Conservation (phyloP, 2,329 filamentous ascomycete genomes). For the Parafenestella ontariensis region DNA sequence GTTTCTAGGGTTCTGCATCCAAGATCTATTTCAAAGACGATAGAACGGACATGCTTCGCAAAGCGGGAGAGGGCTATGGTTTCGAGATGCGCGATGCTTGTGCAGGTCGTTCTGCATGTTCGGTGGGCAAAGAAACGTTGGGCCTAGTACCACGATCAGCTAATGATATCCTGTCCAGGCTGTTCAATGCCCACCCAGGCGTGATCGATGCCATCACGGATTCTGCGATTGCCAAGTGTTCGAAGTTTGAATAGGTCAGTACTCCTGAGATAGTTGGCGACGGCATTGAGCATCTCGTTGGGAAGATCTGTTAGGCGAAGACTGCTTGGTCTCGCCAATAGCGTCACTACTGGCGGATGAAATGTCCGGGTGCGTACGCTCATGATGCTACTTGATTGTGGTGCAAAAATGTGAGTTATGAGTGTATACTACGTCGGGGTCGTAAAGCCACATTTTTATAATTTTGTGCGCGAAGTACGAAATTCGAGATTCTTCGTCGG, state of each 20-base stretch:
- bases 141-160: conserved; percentile 1
- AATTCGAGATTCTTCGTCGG: background rate
- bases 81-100: background rate
- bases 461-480: background rate
- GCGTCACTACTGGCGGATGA: background rate
- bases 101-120: background rate
- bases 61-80: conserved; percentile 4
- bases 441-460: background rate
- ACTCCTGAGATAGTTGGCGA: conserved; percentile 1
- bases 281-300: conserved; percentile 5
- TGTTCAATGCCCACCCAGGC: conserved; percentile 1
- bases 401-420: too few relatives aligned
- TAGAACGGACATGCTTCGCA: background rate
- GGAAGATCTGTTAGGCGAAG: conserved; percentile 1
- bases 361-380: too few relatives aligned
- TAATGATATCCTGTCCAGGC: background rate
- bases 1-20: background rate
- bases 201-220: conserved; percentile 4
- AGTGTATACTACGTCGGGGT: too few relatives aligned
- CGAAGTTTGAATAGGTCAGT: conserved; percentile 3
- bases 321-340: background rate
- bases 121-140: background rate
- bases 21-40: background rate
- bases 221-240: background rate
- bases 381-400: background rate